Evolutionary conservation across 345 rosid species (phyloP), one percentile per base, ranked within the genome.

Genomic region (Eucalyptus dawsonii): DNA sequence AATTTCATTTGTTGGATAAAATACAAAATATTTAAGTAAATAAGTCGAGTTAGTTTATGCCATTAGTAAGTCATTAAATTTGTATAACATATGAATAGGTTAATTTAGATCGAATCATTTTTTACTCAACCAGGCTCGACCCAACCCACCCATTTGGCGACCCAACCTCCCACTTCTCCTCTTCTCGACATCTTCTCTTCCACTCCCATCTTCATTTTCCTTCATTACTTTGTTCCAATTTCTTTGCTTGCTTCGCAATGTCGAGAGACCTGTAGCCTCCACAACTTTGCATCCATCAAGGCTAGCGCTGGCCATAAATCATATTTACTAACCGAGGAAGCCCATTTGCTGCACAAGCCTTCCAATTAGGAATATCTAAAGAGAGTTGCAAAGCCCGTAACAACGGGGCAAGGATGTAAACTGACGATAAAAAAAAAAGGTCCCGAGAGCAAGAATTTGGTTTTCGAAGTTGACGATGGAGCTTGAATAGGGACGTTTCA

Each of bases 11-110:
- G 4, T 62, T 62, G 8, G 31, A 62, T 62, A 3, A 27, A 27
- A 60, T 60, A 60, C 13, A 29, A 60, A 60, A 60, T 12, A 60
- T 13, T 0, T 27, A 3, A 60, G 69, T 27, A 60, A 60, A 62
- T 62, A 29, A 29, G 17, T 29, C 4, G 17, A 14, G 8, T 62
- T 0, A 13, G 0, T 0, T 12, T 29, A 5, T 29, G 8, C 7
- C 0, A 1, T 27, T 27, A 27, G 1, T 1, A 5, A 62, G 69
- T 62, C 34, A 62, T 62, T 13, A 62, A 29, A 62, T 62, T 13
- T 29, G 16, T 6, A 62, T 62, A 62, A 29, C 34, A 29, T 27
- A 6, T 3, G 16, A 62, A 62, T 6, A 0, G 2, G 4, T 27
- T 10, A 62, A 62, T 62, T 62, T 62, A 13, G 0, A 14, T 62